Percentiles rank a stretch among this genome's conserved stretches.
phyloP scores from a whole-genome alignment of 306 rosid genomes.

The Cicer arietinum region DNA sequence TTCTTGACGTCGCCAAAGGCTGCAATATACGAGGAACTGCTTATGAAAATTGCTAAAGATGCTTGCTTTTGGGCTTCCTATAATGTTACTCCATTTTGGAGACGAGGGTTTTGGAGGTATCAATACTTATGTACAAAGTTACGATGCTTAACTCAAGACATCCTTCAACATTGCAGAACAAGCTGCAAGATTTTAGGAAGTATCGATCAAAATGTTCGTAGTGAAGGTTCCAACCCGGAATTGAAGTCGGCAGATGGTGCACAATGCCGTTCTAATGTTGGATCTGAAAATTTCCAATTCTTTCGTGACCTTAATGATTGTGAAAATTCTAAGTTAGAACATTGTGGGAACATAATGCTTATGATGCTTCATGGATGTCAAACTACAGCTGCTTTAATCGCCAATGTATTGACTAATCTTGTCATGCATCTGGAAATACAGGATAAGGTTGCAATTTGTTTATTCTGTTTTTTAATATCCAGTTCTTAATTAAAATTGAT shows the following conservation, averaged over 20 bases:
- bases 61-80: slow-evolving; percentile 83
- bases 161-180: slow-evolving; percentile 63
- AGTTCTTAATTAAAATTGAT: slow-evolving; percentile 12
- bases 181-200: slow-evolving; percentile 52
- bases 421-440: slow-evolving; percentile 66
- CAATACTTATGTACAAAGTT: slow-evolving; percentile 64
- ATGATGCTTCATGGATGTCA: slow-evolving; percentile 85
- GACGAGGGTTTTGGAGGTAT: slow-evolving; percentile 77
- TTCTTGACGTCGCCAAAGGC: slow-evolving; percentile 81
- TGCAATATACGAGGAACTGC: slow-evolving; percentile 74
- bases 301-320: slow-evolving; percentile 50
- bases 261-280: slow-evolving; percentile 49
- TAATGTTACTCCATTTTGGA: slow-evolving; percentile 77
- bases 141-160: slow-evolving; percentile 75
- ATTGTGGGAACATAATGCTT: slow-evolving; percentile 71
- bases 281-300: slow-evolving; percentile 45
- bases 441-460: slow-evolving; percentile 62
- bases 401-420: slow-evolving; percentile 63
- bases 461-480: slow-evolving; percentile 4
- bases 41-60: slow-evolving; percentile 79
- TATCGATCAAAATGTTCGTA: slow-evolving; percentile 40
- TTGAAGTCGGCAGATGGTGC: slow-evolving; percentile 46
- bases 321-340: slow-evolving; percentile 57
- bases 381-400: slow-evolving; percentile 66
- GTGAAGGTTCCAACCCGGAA: slow-evolving; percentile 44